phyloP scores from a whole-genome alignment of 108 stramenopile genomes.

The Cafeteria roenbergensis region DNA sequence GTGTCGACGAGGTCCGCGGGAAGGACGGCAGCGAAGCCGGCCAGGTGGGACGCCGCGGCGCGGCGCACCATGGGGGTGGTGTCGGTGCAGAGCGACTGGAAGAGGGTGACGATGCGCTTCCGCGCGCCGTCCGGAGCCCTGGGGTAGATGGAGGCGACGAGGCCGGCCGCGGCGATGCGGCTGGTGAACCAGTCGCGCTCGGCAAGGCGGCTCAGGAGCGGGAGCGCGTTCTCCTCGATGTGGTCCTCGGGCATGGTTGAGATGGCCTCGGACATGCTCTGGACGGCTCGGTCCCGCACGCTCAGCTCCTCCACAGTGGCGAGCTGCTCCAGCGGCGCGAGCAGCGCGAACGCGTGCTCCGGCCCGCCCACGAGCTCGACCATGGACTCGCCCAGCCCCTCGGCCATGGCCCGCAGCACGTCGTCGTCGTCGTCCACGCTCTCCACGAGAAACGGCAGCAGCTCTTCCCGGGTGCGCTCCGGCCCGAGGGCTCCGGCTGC shows the following conservation, averaged over 20 bases:
- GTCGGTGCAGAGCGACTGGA: conserved; percentile 63
- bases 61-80: conserved; percentile 88
- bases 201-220: conserved; percentile 61
- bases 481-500: conserved; percentile 36
- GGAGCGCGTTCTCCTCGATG: conserved; percentile 50
- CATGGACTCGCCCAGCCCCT: conserved; percentile 34
- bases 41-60: conserved; percentile 66
- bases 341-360: conserved; percentile 36
- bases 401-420: conserved; percentile 40
- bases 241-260: conserved; percentile 35
- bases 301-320: conserved; percentile 82
- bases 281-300: conserved; percentile 65
- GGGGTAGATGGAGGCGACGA: conserved; percentile 53
- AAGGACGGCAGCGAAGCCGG: conserved; percentile 39
- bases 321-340: conserved; percentile 73
- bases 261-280: conserved; percentile 35
- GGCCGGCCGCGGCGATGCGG: conserved; percentile 69
- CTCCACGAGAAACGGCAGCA: conserved; percentile 40
- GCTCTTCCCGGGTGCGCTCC: conserved; percentile 41
- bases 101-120: conserved; percentile 25
- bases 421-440: conserved; percentile 50
- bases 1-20: conserved; percentile 22
- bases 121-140: conserved; percentile 1
- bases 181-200: conserved; percentile 91
- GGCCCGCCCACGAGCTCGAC: conserved; percentile 24